A percentile compares a stretch with the other conserved stretches of the same genome.
These are phyloP conservation scores for Coniferiporia weirii DNA, from an alignment of 1,284 basidiomycete genomes.

Conservation along the genomic window DNA sequence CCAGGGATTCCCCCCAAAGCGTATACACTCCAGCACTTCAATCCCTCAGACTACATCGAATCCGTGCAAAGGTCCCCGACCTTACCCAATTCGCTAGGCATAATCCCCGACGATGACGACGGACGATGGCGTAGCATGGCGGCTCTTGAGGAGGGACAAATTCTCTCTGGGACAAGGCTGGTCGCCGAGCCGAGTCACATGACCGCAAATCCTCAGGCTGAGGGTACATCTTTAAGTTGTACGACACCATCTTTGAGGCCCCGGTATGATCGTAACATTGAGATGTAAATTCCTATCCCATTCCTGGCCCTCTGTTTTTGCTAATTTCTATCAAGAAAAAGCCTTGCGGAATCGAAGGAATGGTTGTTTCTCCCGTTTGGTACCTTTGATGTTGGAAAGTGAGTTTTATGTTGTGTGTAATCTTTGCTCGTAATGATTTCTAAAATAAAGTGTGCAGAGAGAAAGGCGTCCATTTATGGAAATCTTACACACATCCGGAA, in stretches of 20 bases:
- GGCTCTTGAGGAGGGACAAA: neutral
- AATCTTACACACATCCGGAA: constrained; percentile 6
- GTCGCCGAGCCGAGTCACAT: neutral
- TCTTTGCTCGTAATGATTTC: neutral
- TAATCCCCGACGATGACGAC: neutral
- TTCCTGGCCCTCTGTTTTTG: neutral
- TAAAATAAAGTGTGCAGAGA: neutral
- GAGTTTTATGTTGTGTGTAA: neutral
- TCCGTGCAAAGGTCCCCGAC: neutral
- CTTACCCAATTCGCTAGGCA: neutral
- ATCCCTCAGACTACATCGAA: neutral
- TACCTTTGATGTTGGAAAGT: neutral
- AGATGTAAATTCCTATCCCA: neutral
- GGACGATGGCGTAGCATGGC: neutral
- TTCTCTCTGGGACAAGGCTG: neutral
- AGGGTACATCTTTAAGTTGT: neutral
- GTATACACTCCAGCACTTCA: neutral
- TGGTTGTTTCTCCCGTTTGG: neutral
- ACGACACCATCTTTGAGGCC: neutral
- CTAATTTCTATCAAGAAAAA: neutral
- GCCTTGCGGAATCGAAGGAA: neutral
- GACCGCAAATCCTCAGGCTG: neutral
- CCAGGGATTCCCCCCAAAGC: neutral
- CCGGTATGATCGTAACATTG: constrained; percentile 6
- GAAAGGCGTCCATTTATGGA: neutral